Evolutionary conservation across 129 eudicot species (phyloP).

Genomic region (Tagetes patula): DNA sequence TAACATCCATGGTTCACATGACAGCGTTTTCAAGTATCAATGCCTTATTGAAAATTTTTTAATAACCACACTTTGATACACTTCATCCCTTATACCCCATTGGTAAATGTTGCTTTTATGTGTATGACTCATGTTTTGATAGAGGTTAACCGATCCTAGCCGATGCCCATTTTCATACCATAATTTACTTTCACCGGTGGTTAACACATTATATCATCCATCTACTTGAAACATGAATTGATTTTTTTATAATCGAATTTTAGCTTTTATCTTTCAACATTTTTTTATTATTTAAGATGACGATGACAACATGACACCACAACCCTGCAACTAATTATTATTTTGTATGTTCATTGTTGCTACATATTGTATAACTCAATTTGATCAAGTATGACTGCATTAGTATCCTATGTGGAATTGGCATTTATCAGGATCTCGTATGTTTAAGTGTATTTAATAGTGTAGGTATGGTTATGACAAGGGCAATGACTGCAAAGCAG

Average conservation of each 20-base stretch:
- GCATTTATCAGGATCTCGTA: background rate
- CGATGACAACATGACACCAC: no score
- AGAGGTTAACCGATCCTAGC: background rate
- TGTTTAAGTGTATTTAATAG: background rate
- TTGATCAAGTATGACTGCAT: background rate
- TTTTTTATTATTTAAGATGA: background rate
- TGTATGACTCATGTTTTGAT: background rate
- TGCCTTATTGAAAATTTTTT: background rate
- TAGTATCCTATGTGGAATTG: background rate
- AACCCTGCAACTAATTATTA: no score
- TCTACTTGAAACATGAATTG: background rate
- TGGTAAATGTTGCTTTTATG: background rate
- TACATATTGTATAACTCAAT: no score
- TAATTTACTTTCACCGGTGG: background rate
- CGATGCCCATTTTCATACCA: background rate
- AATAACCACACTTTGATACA: background rate
- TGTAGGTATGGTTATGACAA: constrained; percentile 16
- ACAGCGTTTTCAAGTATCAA: background rate
- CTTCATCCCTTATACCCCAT: background rate
- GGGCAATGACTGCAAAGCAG: background rate
- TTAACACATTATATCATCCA: background rate
- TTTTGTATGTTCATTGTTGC: background rate
- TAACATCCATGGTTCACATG: background rate
- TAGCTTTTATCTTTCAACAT: background rate
- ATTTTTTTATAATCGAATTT: background rate